phyloP scores from a whole-genome alignment of 2,329 filamentous ascomycete species.

The Tolypocladium nubicola region DNA sequence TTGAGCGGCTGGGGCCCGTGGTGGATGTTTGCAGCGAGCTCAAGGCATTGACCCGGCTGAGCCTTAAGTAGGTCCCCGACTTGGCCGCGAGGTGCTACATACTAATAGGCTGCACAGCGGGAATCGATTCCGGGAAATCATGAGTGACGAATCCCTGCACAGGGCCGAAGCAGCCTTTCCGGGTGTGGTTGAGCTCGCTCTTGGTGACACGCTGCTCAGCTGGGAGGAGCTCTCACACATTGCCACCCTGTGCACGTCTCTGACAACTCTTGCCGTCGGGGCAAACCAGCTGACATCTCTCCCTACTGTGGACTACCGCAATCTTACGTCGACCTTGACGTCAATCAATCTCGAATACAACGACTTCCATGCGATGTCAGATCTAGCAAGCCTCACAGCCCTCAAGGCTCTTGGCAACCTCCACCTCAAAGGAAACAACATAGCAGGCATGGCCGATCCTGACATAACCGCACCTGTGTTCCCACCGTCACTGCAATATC shows the following conservation, averaged over 20 bases:
- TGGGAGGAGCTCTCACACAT: conserved; percentile 54
- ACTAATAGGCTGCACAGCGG: conserved; percentile 39
- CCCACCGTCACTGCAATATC: conserved; percentile 43
- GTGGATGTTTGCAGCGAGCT: conserved; percentile 62
- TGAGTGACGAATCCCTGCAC: conserved; percentile 22
- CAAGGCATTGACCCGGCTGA: conserved; percentile 52
- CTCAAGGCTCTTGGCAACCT: conserved; percentile 45
- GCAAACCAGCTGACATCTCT: conserved; percentile 49
- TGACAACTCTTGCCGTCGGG: conserved; percentile 41
- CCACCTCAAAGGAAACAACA: conserved; percentile 69
- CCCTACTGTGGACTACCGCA: conserved; percentile 24
- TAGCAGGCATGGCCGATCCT: conserved; percentile 32
- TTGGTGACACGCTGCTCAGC: conserved; percentile 56
- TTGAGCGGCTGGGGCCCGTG: conserved; percentile 57
- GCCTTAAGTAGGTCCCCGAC: conserved; percentile 52
- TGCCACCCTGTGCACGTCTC: conserved; percentile 39
- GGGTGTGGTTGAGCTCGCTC: conserved; percentile 46
- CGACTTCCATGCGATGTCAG: conserved; percentile 47
- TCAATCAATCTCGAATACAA: conserved; percentile 66
- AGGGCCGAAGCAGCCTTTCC: conserved; percentile 30
- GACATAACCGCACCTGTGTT: conserved; percentile 33
- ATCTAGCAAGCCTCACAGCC: conserved; percentile 41
- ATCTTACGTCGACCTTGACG: conserved; percentile 41
- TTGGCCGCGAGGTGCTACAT: background rate
- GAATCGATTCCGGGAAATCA: conserved; percentile 52